Conservation (phyloP, 176 grass and related monocot genomes). For the Lolium multiflorum region DNA sequence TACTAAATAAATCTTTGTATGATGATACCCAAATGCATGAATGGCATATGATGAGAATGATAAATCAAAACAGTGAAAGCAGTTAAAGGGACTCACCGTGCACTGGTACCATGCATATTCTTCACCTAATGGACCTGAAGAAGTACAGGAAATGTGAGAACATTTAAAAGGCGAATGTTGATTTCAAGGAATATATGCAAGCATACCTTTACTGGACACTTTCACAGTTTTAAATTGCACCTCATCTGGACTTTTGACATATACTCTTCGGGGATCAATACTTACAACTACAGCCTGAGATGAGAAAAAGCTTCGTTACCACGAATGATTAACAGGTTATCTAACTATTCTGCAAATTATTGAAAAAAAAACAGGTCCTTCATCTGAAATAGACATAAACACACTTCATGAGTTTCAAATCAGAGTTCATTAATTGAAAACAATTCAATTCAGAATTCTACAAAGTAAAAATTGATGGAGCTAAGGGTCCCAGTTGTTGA, state of each 20-base stretch:
- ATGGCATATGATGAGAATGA: conserved; percentile 12
- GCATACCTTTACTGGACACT: conserved; percentile 73
- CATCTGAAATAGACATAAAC: not conserved
- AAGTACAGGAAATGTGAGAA: conserved; percentile 39
- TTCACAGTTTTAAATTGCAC: conserved; percentile 83
- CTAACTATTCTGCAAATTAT: not conserved
- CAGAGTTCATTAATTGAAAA: not conserved
- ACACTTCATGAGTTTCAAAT: conserved; percentile 1
- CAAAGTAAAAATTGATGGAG: not conserved
- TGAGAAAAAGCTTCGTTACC: conserved; percentile 22
- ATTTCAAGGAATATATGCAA: conserved; percentile 29
- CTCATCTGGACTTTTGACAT: conserved; percentile 82
- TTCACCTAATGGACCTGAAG: conserved; percentile 83
- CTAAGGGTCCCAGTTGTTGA: not conserved
- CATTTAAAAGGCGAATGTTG: conserved; percentile 30
- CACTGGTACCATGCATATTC: conserved; percentile 99
- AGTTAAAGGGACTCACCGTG: conserved; percentile 62
- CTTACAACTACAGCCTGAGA: conserved; percentile 97
- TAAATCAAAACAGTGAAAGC: conserved; percentile 29
- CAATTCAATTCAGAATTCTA: not conserved
- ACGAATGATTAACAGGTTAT: conserved; percentile 16
- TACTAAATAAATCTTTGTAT: not conserved
- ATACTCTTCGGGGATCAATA: conserved; percentile 90
- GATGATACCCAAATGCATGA: not conserved
- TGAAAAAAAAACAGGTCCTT: conserved; percentile 5